Evolutionary conservation across 805 yeast species (phyloP).

Genomic region (Ogataea neopini): DNA sequence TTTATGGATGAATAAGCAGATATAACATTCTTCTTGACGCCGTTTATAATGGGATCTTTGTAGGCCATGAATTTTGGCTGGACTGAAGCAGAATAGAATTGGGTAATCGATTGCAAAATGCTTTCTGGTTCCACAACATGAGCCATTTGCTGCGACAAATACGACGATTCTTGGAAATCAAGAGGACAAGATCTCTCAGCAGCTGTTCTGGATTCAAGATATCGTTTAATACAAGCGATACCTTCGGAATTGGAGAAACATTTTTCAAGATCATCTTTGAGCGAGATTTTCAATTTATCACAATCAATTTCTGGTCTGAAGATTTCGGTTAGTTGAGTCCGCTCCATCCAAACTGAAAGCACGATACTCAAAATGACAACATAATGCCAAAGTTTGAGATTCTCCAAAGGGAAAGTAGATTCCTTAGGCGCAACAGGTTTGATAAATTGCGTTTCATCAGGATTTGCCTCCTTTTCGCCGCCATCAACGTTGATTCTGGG

Average conservation of each 20-base stretch:
- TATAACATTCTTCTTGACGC: not conserved
- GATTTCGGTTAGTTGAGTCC: constrained; percentile 4
- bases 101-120: not conserved
- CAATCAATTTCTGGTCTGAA: constrained; percentile 13
- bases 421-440: not conserved
- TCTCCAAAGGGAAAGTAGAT: constrained; percentile 4
- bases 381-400: constrained; percentile 18
- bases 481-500: constrained; percentile 15
- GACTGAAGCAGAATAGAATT: not conserved
- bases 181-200: constrained; percentile 15
- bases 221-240: constrained; percentile 13
- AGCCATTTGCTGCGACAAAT: constrained; percentile 6
- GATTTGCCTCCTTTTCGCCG: not conserved
- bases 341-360: constrained; percentile 12
- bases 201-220: constrained; percentile 11
- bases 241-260: constrained; percentile 12
- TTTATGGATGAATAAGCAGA: not conserved
- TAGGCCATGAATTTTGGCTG: not conserved
- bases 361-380: constrained; percentile 14
- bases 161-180: constrained; percentile 10
- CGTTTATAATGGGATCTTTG: not conserved
- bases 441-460: not conserved
- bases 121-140: constrained; percentile 3
- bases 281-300: constrained; percentile 1
- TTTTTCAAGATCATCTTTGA: constrained; percentile 11